phyloP scores from a whole-genome alignment of 208 protist genomes.

The Trypanosoma avium region DNA sequence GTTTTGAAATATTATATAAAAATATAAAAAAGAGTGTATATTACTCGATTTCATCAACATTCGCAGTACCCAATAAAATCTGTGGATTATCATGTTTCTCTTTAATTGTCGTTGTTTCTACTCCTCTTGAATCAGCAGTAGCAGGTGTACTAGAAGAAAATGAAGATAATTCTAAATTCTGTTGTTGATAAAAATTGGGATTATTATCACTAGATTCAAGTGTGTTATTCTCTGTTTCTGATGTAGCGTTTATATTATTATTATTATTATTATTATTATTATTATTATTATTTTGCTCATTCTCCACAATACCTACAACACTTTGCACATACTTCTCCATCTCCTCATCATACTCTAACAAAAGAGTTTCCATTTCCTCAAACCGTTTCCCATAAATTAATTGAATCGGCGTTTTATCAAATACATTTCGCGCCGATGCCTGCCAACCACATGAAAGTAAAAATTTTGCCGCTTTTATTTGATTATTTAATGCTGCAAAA shows the following conservation, averaged over 20 bases:
- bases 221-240: neutral
- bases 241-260: too few relatives aligned
- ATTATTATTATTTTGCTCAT: constrained; percentile 4
- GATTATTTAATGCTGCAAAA: constrained; percentile 89
- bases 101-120: too few relatives aligned
- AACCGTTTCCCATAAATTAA: constrained; percentile 80
- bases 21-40: constrained; percentile 10
- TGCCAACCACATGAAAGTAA: constrained; percentile 69
- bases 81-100: neutral
- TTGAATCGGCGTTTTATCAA: constrained; percentile 69
- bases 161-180: too few relatives aligned
- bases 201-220: neutral
- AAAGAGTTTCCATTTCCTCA: constrained; percentile 81
- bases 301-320: neutral
- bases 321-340: constrained; percentile 39
- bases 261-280: too few relatives aligned
- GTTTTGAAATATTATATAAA: neutral
- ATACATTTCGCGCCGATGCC: constrained; percentile 50
- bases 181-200: neutral
- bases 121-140: neutral
- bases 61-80: constrained; percentile 53
- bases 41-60: constrained; percentile 74
- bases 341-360: constrained; percentile 66
- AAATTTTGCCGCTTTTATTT: constrained; percentile 50
- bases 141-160: neutral